Conservation (phyloP, 306 rosid genomes). For the Betula pendula region DNA sequence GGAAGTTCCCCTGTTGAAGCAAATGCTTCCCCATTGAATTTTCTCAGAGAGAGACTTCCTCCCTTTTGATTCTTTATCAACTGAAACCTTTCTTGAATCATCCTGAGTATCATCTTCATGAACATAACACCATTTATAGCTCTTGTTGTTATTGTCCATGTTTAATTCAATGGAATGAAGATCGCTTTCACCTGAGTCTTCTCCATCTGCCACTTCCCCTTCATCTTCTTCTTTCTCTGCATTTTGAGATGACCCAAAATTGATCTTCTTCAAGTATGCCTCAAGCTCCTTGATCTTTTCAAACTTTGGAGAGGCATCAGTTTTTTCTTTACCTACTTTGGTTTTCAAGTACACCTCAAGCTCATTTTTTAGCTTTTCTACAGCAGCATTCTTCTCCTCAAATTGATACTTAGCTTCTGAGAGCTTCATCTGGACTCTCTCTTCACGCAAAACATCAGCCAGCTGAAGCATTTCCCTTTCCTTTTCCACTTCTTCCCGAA, state of each 20-base stretch:
- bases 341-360: slow-evolving; percentile 59
- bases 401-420: slow-evolving; percentile 84
- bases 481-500: slow-evolving; percentile 74
- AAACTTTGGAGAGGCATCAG: slow-evolving; percentile 39
- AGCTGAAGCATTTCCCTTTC: slow-evolving; percentile 96
- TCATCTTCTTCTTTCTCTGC: slow-evolving; percentile 32
- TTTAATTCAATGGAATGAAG: slow-evolving; percentile 87
- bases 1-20: slow-evolving; percentile 65
- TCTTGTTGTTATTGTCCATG: slow-evolving; percentile 64
- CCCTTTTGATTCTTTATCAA: slow-evolving; percentile 61
- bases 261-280: slow-evolving; percentile 58
- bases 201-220: slow-evolving; percentile 46
- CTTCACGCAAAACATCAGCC: slow-evolving; percentile 82
- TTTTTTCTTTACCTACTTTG: slow-evolving; percentile 37
- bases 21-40: slow-evolving; percentile 91
- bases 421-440: slow-evolving; percentile 98
- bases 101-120: slow-evolving; percentile 41
- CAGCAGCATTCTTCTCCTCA: slow-evolving; percentile 85
- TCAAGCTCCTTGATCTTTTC: slow-evolving; percentile 67
- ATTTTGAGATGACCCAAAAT: slow-evolving; percentile 44
- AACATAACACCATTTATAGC: slow-evolving; percentile 67
- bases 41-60: slow-evolving; percentile 72
- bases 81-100: slow-evolving; percentile 47
- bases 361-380: slow-evolving; percentile 64
- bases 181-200: slow-evolving; percentile 65